Conservation (phyloP, 805 yeast species). For the Spathaspora passalidarum region DNA sequence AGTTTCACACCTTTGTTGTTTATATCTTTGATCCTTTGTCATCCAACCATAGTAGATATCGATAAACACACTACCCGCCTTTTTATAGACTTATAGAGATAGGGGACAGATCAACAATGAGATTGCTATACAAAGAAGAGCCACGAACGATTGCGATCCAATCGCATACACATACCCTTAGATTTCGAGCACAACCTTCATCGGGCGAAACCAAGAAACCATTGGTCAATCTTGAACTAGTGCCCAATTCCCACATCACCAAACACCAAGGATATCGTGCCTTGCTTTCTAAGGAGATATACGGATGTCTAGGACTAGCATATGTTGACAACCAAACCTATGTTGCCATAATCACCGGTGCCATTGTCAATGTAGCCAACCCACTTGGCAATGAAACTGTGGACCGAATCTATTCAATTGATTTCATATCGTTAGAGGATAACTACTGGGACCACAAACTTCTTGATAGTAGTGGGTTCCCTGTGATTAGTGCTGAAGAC, state of each 20-base stretch:
- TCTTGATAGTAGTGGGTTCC: constrained; percentile 66
- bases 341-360: constrained; percentile 75
- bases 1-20: too few relatives aligned
- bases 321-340: constrained; percentile 65
- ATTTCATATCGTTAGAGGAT: constrained; percentile 72
- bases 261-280: constrained; percentile 34
- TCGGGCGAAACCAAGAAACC: constrained; percentile 17
- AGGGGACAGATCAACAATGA: constrained; percentile 17
- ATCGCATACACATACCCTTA: constrained; percentile 28
- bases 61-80: neutral
- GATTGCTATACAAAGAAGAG: constrained; percentile 26
- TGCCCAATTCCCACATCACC: constrained; percentile 34
- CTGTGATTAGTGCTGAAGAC: constrained; percentile 44
- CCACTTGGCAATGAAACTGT: constrained; percentile 81
- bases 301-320: constrained; percentile 80
- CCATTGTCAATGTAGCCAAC: constrained; percentile 65
- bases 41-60: neutral
- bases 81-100: neutral
- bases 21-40: neutral
- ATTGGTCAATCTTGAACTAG: constrained; percentile 48
- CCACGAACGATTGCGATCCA: constrained; percentile 29
- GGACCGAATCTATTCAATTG: constrained; percentile 78
- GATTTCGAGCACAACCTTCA: constrained; percentile 20
- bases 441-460: constrained; percentile 79
- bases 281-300: constrained; percentile 39